phyloP scores from a whole-genome alignment of 306 rosid species.

The Lotus japonicus region DNA sequence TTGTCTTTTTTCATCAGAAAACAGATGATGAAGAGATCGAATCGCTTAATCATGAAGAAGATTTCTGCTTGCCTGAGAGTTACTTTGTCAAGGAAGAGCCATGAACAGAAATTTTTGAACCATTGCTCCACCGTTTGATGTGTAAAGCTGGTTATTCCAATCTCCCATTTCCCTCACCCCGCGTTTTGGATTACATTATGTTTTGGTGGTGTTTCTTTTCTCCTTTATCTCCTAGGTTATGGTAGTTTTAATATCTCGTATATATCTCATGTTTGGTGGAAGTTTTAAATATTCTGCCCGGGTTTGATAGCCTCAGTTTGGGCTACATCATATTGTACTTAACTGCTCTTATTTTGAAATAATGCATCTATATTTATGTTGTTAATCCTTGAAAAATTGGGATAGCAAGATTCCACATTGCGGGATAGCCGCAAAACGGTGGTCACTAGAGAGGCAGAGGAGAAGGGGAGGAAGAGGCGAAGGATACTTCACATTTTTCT shows the following conservation, averaged over 20 bases:
- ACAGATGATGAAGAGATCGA: conserved; percentile 85
- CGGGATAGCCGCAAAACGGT: too few species aligned
- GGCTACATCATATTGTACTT: conserved; percentile 9
- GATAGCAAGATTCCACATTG: too few species aligned
- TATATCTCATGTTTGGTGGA: neutral
- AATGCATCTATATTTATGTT: neutral
- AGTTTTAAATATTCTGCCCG: neutral
- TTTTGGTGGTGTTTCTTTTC: neutral
- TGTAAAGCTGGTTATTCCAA: too few species aligned
- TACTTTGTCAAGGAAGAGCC: conserved; percentile 76
- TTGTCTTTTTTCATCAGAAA: conserved; percentile 45
- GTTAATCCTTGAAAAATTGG: too few species aligned
- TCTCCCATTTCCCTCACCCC: neutral
- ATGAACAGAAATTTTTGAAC: conserved; percentile 22
- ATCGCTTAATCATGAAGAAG: conserved; percentile 71
- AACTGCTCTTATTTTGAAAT: neutral
- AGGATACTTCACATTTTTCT: too few species aligned
- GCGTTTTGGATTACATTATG: conserved; percentile 11
- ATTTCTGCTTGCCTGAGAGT: conserved; percentile 77
- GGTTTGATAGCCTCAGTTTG: neutral
- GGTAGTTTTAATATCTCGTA: neutral
- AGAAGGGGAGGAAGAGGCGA: too few species aligned
- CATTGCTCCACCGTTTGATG: too few species aligned
- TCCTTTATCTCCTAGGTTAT: neutral
- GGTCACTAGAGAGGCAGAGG: too few species aligned